These are phyloP conservation scores for Aspergillus hiratsukae DNA, from an alignment of 2,329 filamentous ascomycete genomes.

Conservation along the genomic window DNA sequence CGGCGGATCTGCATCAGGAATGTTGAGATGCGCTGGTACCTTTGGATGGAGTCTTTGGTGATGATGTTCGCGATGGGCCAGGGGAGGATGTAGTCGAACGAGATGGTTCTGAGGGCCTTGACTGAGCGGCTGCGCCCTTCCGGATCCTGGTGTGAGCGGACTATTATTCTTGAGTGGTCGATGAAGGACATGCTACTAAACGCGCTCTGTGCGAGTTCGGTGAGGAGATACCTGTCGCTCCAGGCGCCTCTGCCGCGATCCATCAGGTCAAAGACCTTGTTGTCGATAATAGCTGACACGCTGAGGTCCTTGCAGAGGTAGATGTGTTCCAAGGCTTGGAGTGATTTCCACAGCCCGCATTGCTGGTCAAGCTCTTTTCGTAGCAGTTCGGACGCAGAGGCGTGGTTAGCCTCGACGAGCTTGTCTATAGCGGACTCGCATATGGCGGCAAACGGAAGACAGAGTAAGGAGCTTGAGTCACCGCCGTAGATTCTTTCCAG, in stretches of 20 bases:
- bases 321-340: constrained; percentile 65
- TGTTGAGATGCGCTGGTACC: constrained; percentile 69
- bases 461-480: constrained; percentile 24
- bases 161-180: constrained; percentile 59
- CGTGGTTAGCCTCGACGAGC: constrained; percentile 75
- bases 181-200: constrained; percentile 53
- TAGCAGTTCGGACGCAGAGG: constrained; percentile 63
- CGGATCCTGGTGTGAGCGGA: constrained; percentile 48
- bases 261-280: constrained; percentile 69
- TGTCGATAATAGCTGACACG: constrained; percentile 60
- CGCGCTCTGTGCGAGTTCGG: constrained; percentile 69
- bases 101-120: constrained; percentile 58
- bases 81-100: constrained; percentile 62
- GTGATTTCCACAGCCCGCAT: constrained; percentile 61
- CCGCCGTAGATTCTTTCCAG: constrained; percentile 37
- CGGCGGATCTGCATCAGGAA: constrained; percentile 74
- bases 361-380: constrained; percentile 62
- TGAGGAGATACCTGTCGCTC: constrained; percentile 78
- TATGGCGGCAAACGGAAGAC: constrained; percentile 55
- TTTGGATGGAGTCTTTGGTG: constrained; percentile 56
- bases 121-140: constrained; percentile 56
- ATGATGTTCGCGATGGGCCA: constrained; percentile 69
- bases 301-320: constrained; percentile 75
- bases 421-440: constrained; percentile 66
- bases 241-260: constrained; percentile 59